Evolutionary conservation across 108 stramenopile species (phyloP).

Genomic region (Craspedostauros australis): DNA sequence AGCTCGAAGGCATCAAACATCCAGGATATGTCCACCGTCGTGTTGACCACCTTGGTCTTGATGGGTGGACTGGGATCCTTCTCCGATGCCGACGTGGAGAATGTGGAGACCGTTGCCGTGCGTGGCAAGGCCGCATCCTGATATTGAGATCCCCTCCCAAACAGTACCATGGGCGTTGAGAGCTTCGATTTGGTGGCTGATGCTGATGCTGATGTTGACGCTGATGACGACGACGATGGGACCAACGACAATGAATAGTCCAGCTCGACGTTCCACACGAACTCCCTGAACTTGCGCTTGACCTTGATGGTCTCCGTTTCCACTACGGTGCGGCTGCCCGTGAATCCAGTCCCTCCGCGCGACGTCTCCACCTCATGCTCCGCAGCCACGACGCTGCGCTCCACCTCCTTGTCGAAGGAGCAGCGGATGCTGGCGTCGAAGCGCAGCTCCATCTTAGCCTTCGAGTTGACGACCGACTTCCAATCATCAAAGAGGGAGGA

Average conservation of each 20-base stretch:
- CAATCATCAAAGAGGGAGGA: not conserved
- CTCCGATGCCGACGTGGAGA: slow-evolving; percentile 37
- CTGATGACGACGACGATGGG: slow-evolving; percentile 18
- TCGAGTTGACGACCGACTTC: slow-evolving; percentile 24
- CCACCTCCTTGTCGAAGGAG: slow-evolving; percentile 40
- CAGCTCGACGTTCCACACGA: slow-evolving; percentile 41
- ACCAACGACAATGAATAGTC: slow-evolving; percentile 5
- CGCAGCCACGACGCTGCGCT: slow-evolving; percentile 25
- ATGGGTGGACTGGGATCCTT: slow-evolving; percentile 54
- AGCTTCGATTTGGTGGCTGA: too few species aligned
- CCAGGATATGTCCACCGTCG: not conserved
- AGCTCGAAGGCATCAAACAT: slow-evolving; percentile 10
- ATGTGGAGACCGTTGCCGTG: slow-evolving; percentile 2
- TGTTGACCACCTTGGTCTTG: slow-evolving; percentile 19
- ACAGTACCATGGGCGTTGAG: slow-evolving; percentile 24
- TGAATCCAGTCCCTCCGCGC: not conserved
- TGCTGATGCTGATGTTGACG: too few species aligned
- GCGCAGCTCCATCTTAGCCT: slow-evolving; percentile 22
- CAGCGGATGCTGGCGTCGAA: slow-evolving; percentile 35
- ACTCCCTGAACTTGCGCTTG: slow-evolving; percentile 35
- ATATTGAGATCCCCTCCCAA: slow-evolving; percentile 22
- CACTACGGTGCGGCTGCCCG: not conserved
- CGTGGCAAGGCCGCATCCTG: not conserved
- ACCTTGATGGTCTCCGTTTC: slow-evolving; percentile 13
- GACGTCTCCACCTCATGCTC: slow-evolving; percentile 1